A percentile compares a stretch with the other conserved stretches of the same genome.
Conservation (phyloP, 495 filamentous ascomycete genomes). For the Podospora tetraspora region DNA sequence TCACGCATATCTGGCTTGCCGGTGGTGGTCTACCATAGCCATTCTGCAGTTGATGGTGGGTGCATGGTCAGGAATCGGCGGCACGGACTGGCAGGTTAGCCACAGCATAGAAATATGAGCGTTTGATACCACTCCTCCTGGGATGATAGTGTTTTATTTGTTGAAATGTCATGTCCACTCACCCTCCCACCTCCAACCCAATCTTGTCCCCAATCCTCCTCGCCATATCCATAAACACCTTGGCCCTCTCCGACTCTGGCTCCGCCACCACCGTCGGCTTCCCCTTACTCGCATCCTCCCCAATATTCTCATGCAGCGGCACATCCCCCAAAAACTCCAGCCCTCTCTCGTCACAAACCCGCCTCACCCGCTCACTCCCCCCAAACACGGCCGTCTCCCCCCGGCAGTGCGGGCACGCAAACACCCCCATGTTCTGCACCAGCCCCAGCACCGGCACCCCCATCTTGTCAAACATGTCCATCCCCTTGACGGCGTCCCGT, state of each 20-base stretch:
- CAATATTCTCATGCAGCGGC: conserved; percentile 80
- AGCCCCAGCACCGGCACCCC: conserved; percentile 75
- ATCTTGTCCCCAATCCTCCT: conserved; percentile 53
- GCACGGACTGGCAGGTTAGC: not conserved
- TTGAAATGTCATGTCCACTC: not conserved
- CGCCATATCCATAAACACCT: conserved; percentile 68
- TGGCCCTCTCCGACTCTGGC: conserved; percentile 62
- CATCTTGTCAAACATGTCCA: conserved; percentile 86
- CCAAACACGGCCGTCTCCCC: conserved; percentile 77
- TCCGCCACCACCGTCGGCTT: conserved; percentile 89
- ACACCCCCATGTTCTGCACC: conserved; percentile 92
- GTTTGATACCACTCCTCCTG: not conserved
- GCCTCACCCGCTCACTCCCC: conserved; percentile 41
- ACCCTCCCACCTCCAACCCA: conserved; percentile 21
- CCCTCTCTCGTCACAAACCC: conserved; percentile 49
- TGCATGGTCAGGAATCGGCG: not conserved
- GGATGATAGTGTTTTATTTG: not conserved
- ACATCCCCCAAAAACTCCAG: conserved; percentile 83
- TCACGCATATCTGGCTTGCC: not conserved
- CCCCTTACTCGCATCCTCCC: conserved; percentile 81
- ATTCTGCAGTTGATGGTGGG: not conserved
- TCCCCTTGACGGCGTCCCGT: conserved; percentile 80
- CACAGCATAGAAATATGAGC: not conserved
- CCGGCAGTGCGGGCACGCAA: conserved; percentile 73
- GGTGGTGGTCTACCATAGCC: not conserved